Evolutionary conservation across 2,329 filamentous ascomycete species (phyloP).

Genomic region (Fusarium temperatum): DNA sequence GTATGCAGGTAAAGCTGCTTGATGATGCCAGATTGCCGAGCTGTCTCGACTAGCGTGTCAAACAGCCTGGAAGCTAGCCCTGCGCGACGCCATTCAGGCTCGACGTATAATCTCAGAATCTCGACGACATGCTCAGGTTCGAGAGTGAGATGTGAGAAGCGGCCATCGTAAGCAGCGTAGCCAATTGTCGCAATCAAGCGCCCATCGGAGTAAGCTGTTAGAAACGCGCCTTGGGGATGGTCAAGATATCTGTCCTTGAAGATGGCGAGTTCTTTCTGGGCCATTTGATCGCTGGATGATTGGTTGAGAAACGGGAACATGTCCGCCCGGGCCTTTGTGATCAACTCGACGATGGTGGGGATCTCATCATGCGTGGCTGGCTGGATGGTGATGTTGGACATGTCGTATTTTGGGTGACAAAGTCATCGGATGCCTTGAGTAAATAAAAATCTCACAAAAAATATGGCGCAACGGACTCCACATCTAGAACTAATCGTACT

Average conservation of each 20-base stretch:
- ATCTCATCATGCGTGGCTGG: slow-evolving; percentile 30
- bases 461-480: neutral
- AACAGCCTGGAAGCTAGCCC: slow-evolving; percentile 42
- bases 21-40: slow-evolving; percentile 27
- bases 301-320: slow-evolving; percentile 43
- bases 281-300: slow-evolving; percentile 21
- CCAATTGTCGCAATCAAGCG: slow-evolving; percentile 40
- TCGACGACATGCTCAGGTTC: slow-evolving; percentile 34
- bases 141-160: slow-evolving; percentile 37
- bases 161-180: slow-evolving; percentile 39
- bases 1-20: slow-evolving; percentile 42
- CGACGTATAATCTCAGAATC: slow-evolving; percentile 42
- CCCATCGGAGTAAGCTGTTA: slow-evolving; percentile 25
- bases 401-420: neutral
- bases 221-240: slow-evolving; percentile 29
- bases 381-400: slow-evolving; percentile 20
- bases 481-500: neutral
- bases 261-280: slow-evolving; percentile 24
- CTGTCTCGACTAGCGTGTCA: slow-evolving; percentile 16
- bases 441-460: neutral
- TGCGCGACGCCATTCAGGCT: slow-evolving; percentile 38
- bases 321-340: slow-evolving; percentile 35
- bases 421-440: neutral
- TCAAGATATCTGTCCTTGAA: slow-evolving; percentile 41
- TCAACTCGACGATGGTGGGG: slow-evolving; percentile 35